Base-by-base conservation (phyloP, 768 basidiomycete genomes). In the Xanthoconium purpureum region DNA sequence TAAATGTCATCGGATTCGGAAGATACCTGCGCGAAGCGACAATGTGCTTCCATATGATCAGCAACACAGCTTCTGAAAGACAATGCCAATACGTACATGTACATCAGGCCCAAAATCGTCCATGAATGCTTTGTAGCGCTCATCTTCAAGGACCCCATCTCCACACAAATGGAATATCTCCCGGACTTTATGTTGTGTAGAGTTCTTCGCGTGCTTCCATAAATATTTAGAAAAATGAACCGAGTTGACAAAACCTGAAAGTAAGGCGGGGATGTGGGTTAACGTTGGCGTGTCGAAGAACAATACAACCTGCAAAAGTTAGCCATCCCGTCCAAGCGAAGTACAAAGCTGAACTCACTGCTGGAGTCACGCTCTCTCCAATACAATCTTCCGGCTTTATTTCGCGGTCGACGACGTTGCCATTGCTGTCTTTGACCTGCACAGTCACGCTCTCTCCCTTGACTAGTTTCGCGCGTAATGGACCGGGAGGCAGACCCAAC, bases 91-190 rank as follows among this genome's bases (percentile, higher is more conserved):
- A 74, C 84, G 45, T 63, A 96, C 89, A 63, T 89, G 76, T 7
- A 80, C 79, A 30, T 79, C 71, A 5, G 79, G 63, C 3, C 81
- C 79, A 63, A 94, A 93, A 0, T 76, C 75, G 30, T 75, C 70
- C 84, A 95, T 87, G 75, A 96, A 93, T 1, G 73, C 66, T 57
- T 80, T 78, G 69, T 95, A 96, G 49, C 80, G 73, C 37, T 76
- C 67, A 62, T 94, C 83, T 65, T 86, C 83, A 35, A 91, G 68
- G 10, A 97, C 89, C 13, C 75, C 80, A 1, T 80, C 73, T 1
- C 91, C 89, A 58, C 87, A 82, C 5, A 91, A 72, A 66, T 96
- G 92, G 62, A 88, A 88, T 45, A 87, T 74, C 17, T 76, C 76
- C 18, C 44, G 28, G 67, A 88, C 74, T 14, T 68, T 72, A 55